Conservation (phyloP, 257 asterid species). For the Mentha longifolia region DNA sequence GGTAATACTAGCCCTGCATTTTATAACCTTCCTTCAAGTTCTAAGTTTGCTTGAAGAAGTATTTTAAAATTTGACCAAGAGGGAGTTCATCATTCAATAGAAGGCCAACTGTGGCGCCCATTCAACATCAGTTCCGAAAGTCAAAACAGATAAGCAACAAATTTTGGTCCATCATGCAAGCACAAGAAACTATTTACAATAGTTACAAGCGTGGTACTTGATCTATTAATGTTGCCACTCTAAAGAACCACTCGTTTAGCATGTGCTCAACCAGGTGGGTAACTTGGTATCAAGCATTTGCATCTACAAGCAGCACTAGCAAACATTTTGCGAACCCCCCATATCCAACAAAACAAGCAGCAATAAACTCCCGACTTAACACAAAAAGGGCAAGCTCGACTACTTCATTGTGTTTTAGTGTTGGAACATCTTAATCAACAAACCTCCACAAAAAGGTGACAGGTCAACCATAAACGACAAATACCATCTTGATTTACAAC, state of each 20-base stretch:
- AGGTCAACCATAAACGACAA: conserved; percentile 1
- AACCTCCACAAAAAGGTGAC: not conserved
- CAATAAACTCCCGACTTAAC: not conserved
- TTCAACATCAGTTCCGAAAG: no score
- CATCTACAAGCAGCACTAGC: not conserved
- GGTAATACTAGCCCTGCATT: not conserved
- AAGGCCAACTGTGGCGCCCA: not conserved
- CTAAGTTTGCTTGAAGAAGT: no score
- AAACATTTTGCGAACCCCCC: not conserved
- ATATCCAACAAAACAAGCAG: not conserved
- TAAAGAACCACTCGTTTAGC: not conserved
- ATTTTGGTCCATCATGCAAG: not conserved
- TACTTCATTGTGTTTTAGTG: not conserved
- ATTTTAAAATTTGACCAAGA: not conserved
- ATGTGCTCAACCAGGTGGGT: not conserved
- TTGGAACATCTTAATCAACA: not conserved
- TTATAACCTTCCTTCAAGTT: not conserved
- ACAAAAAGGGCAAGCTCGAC: not conserved
- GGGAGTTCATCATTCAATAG: not conserved
- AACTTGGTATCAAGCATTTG: not conserved
- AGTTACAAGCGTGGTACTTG: not conserved
- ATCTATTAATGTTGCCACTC: not conserved
- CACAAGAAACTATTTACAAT: not conserved
- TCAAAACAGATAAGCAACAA: not conserved
- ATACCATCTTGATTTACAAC: not conserved